phyloP scores from a whole-genome alignment of 371 early-diverging fungal species.

The Rhizopus sp. region DNA sequence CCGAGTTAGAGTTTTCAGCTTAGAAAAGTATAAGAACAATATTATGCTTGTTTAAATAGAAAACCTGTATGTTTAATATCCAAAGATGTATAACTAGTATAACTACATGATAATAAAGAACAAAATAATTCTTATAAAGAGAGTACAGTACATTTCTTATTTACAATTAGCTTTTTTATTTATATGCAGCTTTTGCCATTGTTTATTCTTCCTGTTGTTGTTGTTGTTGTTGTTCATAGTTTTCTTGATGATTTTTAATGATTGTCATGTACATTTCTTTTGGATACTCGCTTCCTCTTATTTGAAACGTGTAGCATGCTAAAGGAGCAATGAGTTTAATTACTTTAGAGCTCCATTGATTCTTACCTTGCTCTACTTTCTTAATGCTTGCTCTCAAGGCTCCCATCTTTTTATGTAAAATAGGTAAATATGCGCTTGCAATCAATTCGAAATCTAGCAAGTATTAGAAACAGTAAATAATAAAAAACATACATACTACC shows the following conservation, averaged over 20 bases:
- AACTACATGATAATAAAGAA: too few relatives aligned
- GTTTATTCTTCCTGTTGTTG: neutral
- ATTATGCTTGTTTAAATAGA: too few relatives aligned
- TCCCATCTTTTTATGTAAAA: constrained; percentile 33
- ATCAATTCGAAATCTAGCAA: constrained; percentile 37
- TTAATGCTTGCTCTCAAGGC: constrained; percentile 33
- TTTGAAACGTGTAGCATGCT: constrained; percentile 45
- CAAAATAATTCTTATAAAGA: too few relatives aligned
- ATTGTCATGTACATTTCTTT: constrained; percentile 41
- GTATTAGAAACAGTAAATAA: neutral
- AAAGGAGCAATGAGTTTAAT: neutral
- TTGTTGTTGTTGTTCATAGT: constrained; percentile 28
- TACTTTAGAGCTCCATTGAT: neutral
- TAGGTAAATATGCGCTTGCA: constrained; percentile 28
- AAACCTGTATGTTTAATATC: too few relatives aligned
- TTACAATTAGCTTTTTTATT: neutral
- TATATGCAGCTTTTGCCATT: neutral
- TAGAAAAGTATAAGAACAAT: too few relatives aligned
- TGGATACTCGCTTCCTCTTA: constrained; percentile 49
- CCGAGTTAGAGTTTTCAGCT: too few relatives aligned
- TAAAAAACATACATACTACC: constrained; percentile 17
- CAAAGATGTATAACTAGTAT: too few relatives aligned
- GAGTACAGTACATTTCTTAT: too few relatives aligned
- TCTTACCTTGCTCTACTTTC: constrained; percentile 44
- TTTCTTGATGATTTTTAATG: constrained; percentile 37